These are phyloP conservation scores for Sugiyamaella qingdaonensis DNA, from an alignment of 805 yeast species.

Conservation along the genomic window DNA sequence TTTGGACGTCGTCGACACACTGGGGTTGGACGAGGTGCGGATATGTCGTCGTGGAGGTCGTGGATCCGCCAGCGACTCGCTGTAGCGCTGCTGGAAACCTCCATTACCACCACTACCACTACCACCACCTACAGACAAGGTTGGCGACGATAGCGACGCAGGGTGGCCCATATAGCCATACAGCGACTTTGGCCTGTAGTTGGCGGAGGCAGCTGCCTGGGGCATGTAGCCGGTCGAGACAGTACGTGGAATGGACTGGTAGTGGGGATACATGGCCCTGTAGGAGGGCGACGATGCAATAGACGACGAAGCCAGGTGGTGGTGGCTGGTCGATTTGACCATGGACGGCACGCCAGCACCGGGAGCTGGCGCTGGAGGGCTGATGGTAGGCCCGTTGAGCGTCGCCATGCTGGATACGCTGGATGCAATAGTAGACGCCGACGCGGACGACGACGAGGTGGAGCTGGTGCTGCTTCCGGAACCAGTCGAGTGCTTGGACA, in stretches of 20 bases:
- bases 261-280: background rate
- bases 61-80: background rate
- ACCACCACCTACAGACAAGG: background rate
- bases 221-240: constrained; percentile 4
- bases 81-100: background rate
- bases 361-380: background rate
- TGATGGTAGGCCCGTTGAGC: background rate
- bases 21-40: constrained; percentile 6
- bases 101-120: background rate
- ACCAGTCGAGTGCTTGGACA: constrained; percentile 3
- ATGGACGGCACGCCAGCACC: background rate
- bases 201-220: background rate
- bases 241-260: constrained; percentile 1
- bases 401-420: constrained; percentile 1
- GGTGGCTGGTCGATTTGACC: background rate
- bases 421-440: background rate
- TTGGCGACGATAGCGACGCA: constrained; percentile 7
- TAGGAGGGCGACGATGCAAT: background rate
- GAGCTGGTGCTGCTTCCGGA: constrained; percentile 3
- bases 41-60: constrained; percentile 1
- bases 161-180: constrained; percentile 10
- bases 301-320: background rate
- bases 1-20: constrained; percentile 7
- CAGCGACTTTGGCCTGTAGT: constrained; percentile 8
- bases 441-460: constrained; percentile 1